Evolutionary conservation across 352 stramenopile genomes (phyloP), one percentile per base, ranked within the genome.

Genomic region (Globisporangium alternatum): DNA sequence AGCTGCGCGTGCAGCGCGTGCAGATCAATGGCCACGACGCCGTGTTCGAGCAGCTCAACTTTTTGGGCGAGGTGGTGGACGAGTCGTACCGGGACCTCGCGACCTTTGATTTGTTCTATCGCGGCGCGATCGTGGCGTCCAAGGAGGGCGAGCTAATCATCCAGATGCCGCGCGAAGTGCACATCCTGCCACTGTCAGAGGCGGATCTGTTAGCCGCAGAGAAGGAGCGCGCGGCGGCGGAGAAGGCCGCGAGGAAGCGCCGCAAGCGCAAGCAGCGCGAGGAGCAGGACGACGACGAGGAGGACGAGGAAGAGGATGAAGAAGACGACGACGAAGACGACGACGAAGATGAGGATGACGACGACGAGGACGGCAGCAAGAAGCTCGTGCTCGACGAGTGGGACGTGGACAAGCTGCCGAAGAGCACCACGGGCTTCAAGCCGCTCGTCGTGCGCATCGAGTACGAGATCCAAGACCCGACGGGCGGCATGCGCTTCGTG

Each of bases 41-140:
- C 2, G 66, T 57, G n/a, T 95, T 91, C 60, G 85, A 93, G 77
- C 84, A 93, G 69, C 70, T 93, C 57, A 80, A 93, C 60, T 95
- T 93, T 51, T 62, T 95, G 17, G 67, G 61, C 30, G 84, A 93
- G 52, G 68, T 95, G 28, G 83, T 93, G 30, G 82, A 92, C 65
- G 86, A 95, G 56, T 78, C 72, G 33, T 95, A 93, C 69, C 74
- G 83, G 13, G 86, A 95, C 66, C 58, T 90, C 39, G 79, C 77
- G n/a, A 81, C 86, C 0, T 95, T 93, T 51, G 86, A 95, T 63
- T 67, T 95, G 4, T 95, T 93, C 65, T 95, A 95, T 64, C 82
- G 86, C 31, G 86, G 86, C 8, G 80, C 86, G 12, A 93, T 95
- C 63, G 84, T 95, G 15, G 86, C 86, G 4, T 92, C 84, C 0